Percentiles rank a stretch among this genome's conserved stretches.
Evolutionary conservation across 805 yeast genomes (phyloP).

Genomic region (Spathaspora passalidarum): DNA sequence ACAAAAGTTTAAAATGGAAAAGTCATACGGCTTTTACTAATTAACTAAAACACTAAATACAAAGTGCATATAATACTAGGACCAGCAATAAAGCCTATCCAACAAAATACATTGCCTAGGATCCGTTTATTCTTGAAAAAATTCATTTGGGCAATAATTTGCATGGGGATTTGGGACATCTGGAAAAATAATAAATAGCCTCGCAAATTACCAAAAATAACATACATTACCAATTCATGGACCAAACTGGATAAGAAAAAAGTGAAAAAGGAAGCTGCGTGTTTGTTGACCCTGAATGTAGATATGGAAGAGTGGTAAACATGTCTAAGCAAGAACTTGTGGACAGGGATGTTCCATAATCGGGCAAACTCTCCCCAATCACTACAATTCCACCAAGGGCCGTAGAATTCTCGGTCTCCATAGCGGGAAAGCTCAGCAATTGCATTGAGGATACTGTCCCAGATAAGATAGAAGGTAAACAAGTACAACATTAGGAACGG

Average conservation of each 20-base stretch:
- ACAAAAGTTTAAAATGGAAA: neutral
- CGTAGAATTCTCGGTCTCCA: constrained; percentile 91
- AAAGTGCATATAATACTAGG: constrained; percentile 86
- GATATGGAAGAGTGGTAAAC: constrained; percentile 91
- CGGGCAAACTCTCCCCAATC: constrained; percentile 93
- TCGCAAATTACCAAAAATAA: constrained; percentile 73
- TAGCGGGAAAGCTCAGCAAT: constrained; percentile 84
- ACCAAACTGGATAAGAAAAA: constrained; percentile 76
- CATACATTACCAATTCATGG: constrained; percentile 92
- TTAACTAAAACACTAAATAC: constrained; percentile 64
- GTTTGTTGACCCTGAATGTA: constrained; percentile 61
- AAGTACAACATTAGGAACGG: constrained; percentile 75
- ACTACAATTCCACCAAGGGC: constrained; percentile 96
- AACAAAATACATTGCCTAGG: constrained; percentile 78
- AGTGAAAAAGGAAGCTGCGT: constrained; percentile 71
- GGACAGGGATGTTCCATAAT: constrained; percentile 94
- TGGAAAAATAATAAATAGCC: constrained; percentile 80
- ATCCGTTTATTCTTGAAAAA: constrained; percentile 53
- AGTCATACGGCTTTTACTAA: neutral
- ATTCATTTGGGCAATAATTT: constrained; percentile 57
- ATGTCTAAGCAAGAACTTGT: constrained; percentile 82
- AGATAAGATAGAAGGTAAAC: constrained; percentile 80
- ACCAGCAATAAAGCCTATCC: constrained; percentile 89
- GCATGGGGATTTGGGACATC: constrained; percentile 83
- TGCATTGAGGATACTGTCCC: constrained; percentile 91